phyloP scores from a whole-genome alignment of 2,329 filamentous ascomycete genomes.

The Claviceps pusilla region DNA sequence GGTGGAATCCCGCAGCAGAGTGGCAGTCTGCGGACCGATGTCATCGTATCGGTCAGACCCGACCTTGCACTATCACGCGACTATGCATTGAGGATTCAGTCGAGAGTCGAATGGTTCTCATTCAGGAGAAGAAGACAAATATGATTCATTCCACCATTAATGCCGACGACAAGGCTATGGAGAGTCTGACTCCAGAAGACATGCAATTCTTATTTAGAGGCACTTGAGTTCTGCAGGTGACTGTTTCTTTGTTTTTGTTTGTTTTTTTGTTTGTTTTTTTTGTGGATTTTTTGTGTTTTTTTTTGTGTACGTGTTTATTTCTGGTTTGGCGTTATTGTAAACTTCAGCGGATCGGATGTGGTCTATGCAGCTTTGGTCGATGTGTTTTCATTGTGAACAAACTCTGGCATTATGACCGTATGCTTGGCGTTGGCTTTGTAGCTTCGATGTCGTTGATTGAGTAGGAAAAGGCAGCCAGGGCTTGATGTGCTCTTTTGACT shows the following conservation, averaged over 20 bases:
- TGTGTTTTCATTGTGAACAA: no score
- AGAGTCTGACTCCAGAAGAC: constrained; percentile 78
- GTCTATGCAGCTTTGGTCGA: no score
- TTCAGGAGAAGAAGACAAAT: constrained; percentile 97
- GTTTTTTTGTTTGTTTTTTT: no score
- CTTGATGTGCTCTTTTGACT: no score
- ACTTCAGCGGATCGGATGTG: no score
- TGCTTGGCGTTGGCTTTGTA: no score
- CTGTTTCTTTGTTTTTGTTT: no score
- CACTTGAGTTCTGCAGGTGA: constrained; percentile 1
- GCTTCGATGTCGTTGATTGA: no score
- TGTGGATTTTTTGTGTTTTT: no score
- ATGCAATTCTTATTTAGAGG: constrained; percentile 94
- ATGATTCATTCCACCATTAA: constrained; percentile 98
- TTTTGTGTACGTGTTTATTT: neutral
- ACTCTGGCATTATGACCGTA: no score
- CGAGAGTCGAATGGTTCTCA: constrained; percentile 83
- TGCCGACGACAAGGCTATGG: constrained; percentile 76
- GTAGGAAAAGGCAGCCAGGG: no score
- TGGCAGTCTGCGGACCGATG: constrained; percentile 94
- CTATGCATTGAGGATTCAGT: constrained; percentile 95
- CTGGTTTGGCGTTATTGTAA: neutral
- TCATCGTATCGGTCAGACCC: constrained; percentile 88
- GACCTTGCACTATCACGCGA: constrained; percentile 85
- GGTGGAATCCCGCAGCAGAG: constrained; percentile 99